Evolutionary conservation across 2,329 filamentous ascomycete species (phyloP).

Genomic region (Cordyceps javanica): DNA sequence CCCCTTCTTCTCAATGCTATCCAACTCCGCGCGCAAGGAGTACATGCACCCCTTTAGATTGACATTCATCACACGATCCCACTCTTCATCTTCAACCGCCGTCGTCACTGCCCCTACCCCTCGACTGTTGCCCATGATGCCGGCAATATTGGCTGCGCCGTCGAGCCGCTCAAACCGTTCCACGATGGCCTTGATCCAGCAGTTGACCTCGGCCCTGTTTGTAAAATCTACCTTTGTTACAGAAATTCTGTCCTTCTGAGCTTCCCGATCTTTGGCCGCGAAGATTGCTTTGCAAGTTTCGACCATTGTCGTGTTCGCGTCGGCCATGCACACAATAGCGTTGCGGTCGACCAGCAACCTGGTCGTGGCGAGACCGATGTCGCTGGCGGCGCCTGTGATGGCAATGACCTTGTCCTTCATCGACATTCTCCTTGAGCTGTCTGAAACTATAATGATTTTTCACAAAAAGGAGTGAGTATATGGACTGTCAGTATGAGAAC

Average conservation of each 20-base stretch:
- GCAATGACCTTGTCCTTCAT: slow-evolving; percentile 31
- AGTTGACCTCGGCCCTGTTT: slow-evolving; percentile 40
- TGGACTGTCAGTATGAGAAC: not conserved
- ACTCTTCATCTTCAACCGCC: slow-evolving; percentile 41
- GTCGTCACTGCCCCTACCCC: slow-evolving; percentile 31
- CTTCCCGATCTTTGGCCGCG: slow-evolving; percentile 14
- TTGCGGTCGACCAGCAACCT: slow-evolving; percentile 30
- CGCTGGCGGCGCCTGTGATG: slow-evolving; percentile 37
- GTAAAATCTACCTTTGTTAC: slow-evolving; percentile 44
- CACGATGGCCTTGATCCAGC: slow-evolving; percentile 43
- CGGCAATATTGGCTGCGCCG: slow-evolving; percentile 50
- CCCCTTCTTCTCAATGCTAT: slow-evolving; percentile 34
- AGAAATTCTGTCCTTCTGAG: slow-evolving; percentile 18
- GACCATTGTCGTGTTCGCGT: slow-evolving; percentile 27
- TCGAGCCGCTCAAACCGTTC: slow-evolving; percentile 46
- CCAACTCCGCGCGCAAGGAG: slow-evolving; percentile 41
- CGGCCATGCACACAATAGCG: slow-evolving; percentile 34
- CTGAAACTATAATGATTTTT: not conserved
- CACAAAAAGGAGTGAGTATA: not conserved
- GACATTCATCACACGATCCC: slow-evolving; percentile 41
- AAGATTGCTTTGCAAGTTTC: slow-evolving; percentile 27
- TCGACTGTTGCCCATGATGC: slow-evolving; percentile 41
- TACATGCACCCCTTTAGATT: slow-evolving; percentile 49
- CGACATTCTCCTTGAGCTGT: slow-evolving; percentile 20
- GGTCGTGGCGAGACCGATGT: slow-evolving; percentile 38